These are phyloP conservation scores for Pleurotus cornucopiae DNA, from an alignment of 768 basidiomycete species.

Conservation along the genomic window DNA sequence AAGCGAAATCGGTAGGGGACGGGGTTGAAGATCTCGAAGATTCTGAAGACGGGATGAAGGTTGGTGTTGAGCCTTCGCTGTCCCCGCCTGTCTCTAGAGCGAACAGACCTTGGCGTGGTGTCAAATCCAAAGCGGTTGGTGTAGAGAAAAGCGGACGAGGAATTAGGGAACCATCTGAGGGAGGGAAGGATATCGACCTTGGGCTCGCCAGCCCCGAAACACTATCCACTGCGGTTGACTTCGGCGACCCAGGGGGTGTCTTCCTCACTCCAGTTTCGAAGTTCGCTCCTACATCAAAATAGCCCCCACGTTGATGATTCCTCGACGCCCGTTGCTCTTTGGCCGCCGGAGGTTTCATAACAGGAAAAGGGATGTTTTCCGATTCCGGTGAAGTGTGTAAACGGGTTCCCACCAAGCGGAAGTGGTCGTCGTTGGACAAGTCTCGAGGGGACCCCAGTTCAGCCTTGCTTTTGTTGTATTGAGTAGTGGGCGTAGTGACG, in stretches of 20 bases:
- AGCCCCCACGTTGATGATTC: conserved; percentile 53
- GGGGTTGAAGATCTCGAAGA: conserved; percentile 39
- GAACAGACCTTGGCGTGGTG: background rate
- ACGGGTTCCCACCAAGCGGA: conserved; percentile 16
- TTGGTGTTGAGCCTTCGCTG: conserved; percentile 43
- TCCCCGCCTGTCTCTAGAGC: conserved; percentile 15
- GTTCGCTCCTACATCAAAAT: conserved; percentile 39
- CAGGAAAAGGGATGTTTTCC: conserved; percentile 25
- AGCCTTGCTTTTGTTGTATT: conserved; percentile 9
- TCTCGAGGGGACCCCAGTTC: conserved; percentile 52
- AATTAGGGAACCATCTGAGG: conserved; percentile 9
- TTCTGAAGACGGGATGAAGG: conserved; percentile 35
- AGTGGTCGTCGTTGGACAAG: conserved; percentile 24
- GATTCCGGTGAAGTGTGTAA: conserved; percentile 17
- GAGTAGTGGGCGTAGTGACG: conserved; percentile 1
- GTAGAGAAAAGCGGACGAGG: background rate
- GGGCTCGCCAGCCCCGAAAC: background rate
- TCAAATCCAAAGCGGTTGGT: background rate
- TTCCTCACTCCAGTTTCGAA: conserved; percentile 27
- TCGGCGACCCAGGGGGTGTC: conserved; percentile 49
- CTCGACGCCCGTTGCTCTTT: conserved; percentile 20
- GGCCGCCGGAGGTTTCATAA: conserved; percentile 13
- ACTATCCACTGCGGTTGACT: conserved; percentile 13
- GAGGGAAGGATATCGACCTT: conserved; percentile 35
- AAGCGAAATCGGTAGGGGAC: conserved; percentile 34